These are phyloP conservation scores for Myotisia sp. DNA, from an alignment of 2,329 filamentous ascomycete species.

Conservation along the genomic window DNA sequence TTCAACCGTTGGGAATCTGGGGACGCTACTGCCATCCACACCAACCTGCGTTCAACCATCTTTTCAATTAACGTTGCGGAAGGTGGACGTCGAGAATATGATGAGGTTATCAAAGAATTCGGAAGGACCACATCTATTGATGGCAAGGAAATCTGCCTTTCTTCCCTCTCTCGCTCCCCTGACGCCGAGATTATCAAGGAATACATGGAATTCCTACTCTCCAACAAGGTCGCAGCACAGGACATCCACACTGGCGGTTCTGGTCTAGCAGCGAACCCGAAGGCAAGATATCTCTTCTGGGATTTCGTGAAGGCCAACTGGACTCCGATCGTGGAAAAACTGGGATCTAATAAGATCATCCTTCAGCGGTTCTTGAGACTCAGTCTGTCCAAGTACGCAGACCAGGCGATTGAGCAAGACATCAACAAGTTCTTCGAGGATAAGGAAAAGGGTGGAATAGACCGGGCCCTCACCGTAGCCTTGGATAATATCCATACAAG, in stretches of 20 bases:
- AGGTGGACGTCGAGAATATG: conserved; percentile 53
- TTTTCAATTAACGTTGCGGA: conserved; percentile 68
- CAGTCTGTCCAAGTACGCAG: conserved; percentile 64
- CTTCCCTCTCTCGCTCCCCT: conserved; percentile 59
- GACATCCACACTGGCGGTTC: conserved; percentile 76
- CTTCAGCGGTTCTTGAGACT: conserved; percentile 77
- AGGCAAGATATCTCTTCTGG: conserved; percentile 66
- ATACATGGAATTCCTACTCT: conserved; percentile 61
- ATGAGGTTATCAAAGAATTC: conserved; percentile 74
- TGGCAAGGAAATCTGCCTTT: conserved; percentile 73
- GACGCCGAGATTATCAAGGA: conserved; percentile 53
- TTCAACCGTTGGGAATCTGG: conserved; percentile 67
- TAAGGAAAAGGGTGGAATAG: conserved; percentile 76
- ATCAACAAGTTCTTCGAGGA: conserved; percentile 72
- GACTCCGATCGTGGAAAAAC: conserved; percentile 53
- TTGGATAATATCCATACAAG: conserved; percentile 74
- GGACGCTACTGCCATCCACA: conserved; percentile 53
- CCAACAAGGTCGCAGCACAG: conserved; percentile 67
- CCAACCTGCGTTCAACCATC: conserved; percentile 64
- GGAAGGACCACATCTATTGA: conserved; percentile 70
- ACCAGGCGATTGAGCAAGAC: conserved; percentile 53
- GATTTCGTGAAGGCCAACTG: conserved; percentile 74
- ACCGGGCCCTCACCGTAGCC: conserved; percentile 71
- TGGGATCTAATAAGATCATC: conserved; percentile 70
- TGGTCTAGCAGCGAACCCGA: conserved; percentile 57